Base-by-base conservation (phyloP, 2,329 filamentous ascomycete genomes). In the Nothophoma quercina region DNA sequence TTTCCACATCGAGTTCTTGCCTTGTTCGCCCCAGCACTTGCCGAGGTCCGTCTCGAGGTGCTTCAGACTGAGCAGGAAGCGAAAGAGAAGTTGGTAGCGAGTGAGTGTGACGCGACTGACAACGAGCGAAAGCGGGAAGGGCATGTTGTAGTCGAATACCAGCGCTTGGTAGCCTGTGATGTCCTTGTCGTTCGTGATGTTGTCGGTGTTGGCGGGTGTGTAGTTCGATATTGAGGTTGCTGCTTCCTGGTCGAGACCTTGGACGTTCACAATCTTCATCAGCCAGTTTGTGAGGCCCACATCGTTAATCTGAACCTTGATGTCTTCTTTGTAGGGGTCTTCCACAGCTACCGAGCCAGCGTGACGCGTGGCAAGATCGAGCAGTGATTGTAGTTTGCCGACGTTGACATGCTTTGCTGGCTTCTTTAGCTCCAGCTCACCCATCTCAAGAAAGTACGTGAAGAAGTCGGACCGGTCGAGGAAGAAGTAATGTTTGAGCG, bases 401-500 rank as follows among this genome's bases (percentile, higher is more conserved):
- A 90, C 90, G 69, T 98, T 99, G 74, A 98, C 92, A 46, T 84
- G 84, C 70, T 91, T 91, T 52, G 93, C 90, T 25, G 90, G 88
- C 71, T 97, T 97, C 66, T 91, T 89, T 52, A 99, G 82, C 75
- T 99, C 95, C 1, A 92, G 93, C 23, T 89, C 83, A 47, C 91
- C 88, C 16, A 99, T 86, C 70, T 99, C 95, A 54, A 99, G 86
- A 73, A 99, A 99, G 75, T 98, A 96, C 2, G 92, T 92, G 75
- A 99, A 98, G 79, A 96, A 99, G 73, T 99, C 95, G 26, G 95
- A 97, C 7, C 93, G 89, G 65, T 98, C 93, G 57, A 99, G 87
- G 81, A 99, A 99, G 80, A 98, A 99, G 78, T 99, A 99, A 75
- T 99, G 95, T 73, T 99, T 99, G 30, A 99, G 81, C 12, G 93